phyloP scores from a whole-genome alignment of 2,329 filamentous ascomycete species.

The Sporothrix schenckii region DNA sequence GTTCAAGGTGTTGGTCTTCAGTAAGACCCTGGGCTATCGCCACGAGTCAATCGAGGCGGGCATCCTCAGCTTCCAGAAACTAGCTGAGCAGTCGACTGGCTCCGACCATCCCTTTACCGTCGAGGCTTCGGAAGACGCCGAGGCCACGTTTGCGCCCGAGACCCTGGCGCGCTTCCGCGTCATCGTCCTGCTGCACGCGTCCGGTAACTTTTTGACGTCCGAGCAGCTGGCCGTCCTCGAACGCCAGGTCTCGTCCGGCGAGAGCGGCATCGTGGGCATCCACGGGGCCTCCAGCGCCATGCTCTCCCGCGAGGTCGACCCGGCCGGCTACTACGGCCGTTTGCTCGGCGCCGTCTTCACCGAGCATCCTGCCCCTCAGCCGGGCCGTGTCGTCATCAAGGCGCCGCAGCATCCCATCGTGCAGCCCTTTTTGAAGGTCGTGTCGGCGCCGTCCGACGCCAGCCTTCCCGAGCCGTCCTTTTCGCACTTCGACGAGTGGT shows the following conservation, averaged over 20 bases:
- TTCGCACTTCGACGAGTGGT: slow-evolving; percentile 49
- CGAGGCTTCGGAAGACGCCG: slow-evolving; percentile 46
- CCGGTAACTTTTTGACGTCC: slow-evolving; percentile 45
- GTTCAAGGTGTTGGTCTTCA: slow-evolving; percentile 47
- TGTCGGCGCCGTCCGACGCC: slow-evolving; percentile 28
- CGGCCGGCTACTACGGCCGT: slow-evolving; percentile 44
- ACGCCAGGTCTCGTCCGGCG: slow-evolving; percentile 42
- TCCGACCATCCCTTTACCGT: slow-evolving; percentile 41
- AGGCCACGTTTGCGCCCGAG: slow-evolving; percentile 39
- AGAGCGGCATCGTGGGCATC: slow-evolving; percentile 47
- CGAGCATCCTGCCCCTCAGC: slow-evolving; percentile 46
- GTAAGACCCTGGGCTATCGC: slow-evolving; percentile 46
- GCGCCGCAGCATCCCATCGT: slow-evolving; percentile 42
- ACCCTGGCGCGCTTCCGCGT: slow-evolving; percentile 43
- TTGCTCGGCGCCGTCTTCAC: slow-evolving; percentile 48
- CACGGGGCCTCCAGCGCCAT: slow-evolving; percentile 47
- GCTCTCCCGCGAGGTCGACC: slow-evolving; percentile 34
- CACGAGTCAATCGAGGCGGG: slow-evolving; percentile 48
- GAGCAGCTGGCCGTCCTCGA: slow-evolving; percentile 44
- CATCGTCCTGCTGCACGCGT: slow-evolving; percentile 47
- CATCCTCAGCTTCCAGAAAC: slow-evolving; percentile 41
- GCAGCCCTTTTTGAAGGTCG: slow-evolving; percentile 35
- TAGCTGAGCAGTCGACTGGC: slow-evolving; percentile 38
- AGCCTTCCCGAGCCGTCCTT: slow-evolving; percentile 18
- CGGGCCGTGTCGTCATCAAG: slow-evolving; percentile 41